Evolutionary conservation across 495 filamentous ascomycete genomes (phyloP).

Genomic region (Penicillium simplicissimum): DNA sequence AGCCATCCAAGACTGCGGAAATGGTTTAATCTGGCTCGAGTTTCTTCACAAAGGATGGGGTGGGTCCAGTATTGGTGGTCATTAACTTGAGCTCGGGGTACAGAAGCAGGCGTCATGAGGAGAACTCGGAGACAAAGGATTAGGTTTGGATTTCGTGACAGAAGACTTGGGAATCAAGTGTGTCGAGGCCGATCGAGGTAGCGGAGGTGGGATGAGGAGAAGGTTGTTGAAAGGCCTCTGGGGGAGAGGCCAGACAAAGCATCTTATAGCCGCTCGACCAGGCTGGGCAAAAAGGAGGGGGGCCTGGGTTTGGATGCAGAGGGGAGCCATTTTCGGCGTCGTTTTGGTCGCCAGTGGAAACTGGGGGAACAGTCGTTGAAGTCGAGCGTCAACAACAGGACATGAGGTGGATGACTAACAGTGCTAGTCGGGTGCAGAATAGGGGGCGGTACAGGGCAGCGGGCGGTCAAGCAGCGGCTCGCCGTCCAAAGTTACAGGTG

Average conservation of each 20-base stretch:
- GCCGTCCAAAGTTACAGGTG: constrained; percentile 5
- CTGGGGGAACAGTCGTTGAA: constrained; percentile 7
- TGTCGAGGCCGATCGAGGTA: neutral
- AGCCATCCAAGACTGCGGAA: constrained; percentile 32
- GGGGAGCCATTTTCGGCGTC: constrained; percentile 20
- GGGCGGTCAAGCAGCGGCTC: constrained; percentile 5
- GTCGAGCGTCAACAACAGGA: constrained; percentile 15
- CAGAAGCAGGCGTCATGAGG: neutral
- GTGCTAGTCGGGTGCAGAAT: constrained; percentile 12
- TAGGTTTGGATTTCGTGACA: constrained; percentile 21
- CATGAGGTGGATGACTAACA: constrained; percentile 15
- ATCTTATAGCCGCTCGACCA: constrained; percentile 24
- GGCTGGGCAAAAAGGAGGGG: constrained; percentile 10
- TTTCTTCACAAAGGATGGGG: constrained; percentile 36
- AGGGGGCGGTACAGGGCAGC: constrained; percentile 5
- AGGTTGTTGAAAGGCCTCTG: neutral
- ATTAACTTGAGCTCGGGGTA: constrained; percentile 19
- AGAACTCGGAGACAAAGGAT: constrained; percentile 5
- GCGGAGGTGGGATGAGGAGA: neutral
- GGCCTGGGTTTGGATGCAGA: constrained; percentile 7
- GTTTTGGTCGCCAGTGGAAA: constrained; percentile 15
- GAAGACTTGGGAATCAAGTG: neutral
- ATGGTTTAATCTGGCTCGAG: constrained; percentile 33
- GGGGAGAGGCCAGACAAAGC: constrained; percentile 22
- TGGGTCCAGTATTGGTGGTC: constrained; percentile 35